Evolutionary conservation across 2,329 filamentous ascomycete species (phyloP), one percentile per base, ranked within the genome.

Genomic region (Coniochaeta sp.): DNA sequence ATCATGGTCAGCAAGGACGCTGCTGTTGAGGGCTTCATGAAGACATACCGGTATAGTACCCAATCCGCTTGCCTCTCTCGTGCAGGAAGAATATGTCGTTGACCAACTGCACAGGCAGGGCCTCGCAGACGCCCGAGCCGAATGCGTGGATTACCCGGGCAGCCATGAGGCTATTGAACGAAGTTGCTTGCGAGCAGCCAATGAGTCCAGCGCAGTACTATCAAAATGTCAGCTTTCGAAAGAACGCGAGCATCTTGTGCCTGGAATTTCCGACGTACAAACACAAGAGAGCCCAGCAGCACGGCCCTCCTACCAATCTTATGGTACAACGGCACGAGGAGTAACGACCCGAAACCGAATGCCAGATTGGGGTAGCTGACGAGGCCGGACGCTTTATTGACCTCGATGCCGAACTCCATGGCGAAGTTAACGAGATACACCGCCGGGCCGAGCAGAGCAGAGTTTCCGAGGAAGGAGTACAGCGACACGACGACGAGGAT

Each of bases 341-440:
- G 33, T 16, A 83, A 65, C 0, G 76, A 78, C 3, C 72, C 77
- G 54, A 82, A 80, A 1, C 80, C 81, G 63, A 80, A 83, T 3
- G 76, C 75, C 18, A 83, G 68, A 60, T 83, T 83, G 1, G 79
- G 75, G 60, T 83, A 84, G 8, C 77, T 81, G 52, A 83, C 71
- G 31, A 83, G 63, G 6, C 75, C 75, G 1, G 79, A 81, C 0
- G 81, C 79, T 9, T 65, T 70, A 6, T 71, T 74, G 3, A 73
- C 68, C 4, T 72, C 70, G 47, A 83, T 73, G 3, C 63, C 61
- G 60, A 83, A 83, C 40, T 75, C 65, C 50, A 76, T 67, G 0
- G 77, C 65, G 59, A 72, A 83, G 31, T 81, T 71, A 5, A 66
- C 67, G 55, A 84, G 78, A 63, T 83, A 83, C 1, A 81, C 78